Percentiles rank a stretch among this genome's conserved stretches.
Evolutionary conservation across 2,329 filamentous ascomycete species (phyloP).

Genomic region (Aspergillus sp.): DNA sequence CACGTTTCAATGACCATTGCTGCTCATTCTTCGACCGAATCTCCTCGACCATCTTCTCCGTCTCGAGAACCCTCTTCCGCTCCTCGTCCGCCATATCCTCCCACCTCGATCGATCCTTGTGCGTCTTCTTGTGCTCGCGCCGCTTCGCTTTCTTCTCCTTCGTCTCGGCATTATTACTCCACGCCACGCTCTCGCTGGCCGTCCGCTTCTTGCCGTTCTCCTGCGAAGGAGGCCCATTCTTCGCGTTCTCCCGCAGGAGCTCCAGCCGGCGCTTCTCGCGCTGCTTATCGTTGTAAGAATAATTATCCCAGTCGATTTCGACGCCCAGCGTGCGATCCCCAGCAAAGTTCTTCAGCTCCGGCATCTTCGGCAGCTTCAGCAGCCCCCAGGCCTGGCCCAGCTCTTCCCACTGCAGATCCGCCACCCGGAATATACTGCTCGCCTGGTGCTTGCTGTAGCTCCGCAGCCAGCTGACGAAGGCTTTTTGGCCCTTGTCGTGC

Average conservation of each 20-base stretch:
- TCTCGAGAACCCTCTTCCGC: conserved; percentile 52
- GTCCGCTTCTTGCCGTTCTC: conserved; percentile 43
- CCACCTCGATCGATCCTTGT: conserved; percentile 53
- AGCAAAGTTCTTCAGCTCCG: conserved; percentile 67
- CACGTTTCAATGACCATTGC: conserved; percentile 11
- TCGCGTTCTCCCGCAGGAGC: conserved; percentile 42
- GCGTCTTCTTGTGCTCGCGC: conserved; percentile 55
- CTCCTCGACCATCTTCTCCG: conserved; percentile 55
- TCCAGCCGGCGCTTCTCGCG: conserved; percentile 57
- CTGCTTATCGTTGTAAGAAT: conserved; percentile 61
- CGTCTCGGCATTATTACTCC: conserved; percentile 61
- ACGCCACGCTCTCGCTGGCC: conserved; percentile 55
- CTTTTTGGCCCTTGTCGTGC: conserved; percentile 81
- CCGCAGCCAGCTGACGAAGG: conserved; percentile 87
- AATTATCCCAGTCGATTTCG: conserved; percentile 52
- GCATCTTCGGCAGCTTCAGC: conserved; percentile 83
- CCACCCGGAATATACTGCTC: conserved; percentile 76
- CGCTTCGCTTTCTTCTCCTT: conserved; percentile 54
- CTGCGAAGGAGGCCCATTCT: conserved; percentile 26
- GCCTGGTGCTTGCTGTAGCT: conserved; percentile 88
- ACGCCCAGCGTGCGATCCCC: conserved; percentile 57
- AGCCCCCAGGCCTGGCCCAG: conserved; percentile 78
- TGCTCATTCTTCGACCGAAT: conserved; percentile 50
- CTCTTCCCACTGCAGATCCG: conserved; percentile 76
- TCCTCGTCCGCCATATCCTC: conserved; percentile 63